phyloP scores from a whole-genome alignment of 2,329 filamentous ascomycete genomes.

The Rutstroemia sydowiana region DNA sequence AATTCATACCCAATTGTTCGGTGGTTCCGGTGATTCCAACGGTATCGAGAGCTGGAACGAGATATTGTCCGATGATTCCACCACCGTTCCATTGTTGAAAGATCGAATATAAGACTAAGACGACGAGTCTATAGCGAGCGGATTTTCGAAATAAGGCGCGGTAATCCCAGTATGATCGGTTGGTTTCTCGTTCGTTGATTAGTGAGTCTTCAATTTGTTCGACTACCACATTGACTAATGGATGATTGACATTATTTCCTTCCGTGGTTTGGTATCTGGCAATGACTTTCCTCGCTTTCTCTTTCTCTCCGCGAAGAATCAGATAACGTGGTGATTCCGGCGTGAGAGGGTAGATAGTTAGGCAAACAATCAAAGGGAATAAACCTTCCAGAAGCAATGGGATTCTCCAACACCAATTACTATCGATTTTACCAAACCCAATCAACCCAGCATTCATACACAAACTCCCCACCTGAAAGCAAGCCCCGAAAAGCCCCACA shows the following conservation, averaged over 20 bases:
- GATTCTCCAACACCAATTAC: constrained; percentile 23
- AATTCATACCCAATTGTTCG: constrained; percentile 19
- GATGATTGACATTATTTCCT: constrained; percentile 25
- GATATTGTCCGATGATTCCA: constrained; percentile 24
- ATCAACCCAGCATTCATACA: constrained; percentile 34
- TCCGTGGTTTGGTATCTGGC: constrained; percentile 39
- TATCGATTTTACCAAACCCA: constrained; percentile 25
- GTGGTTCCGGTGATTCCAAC: constrained; percentile 17
- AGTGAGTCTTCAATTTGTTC: constrained; percentile 28
- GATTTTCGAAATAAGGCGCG: constrained; percentile 39
- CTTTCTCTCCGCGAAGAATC: constrained; percentile 29
- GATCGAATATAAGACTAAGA: constrained; percentile 37
- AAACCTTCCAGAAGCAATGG: constrained; percentile 29
- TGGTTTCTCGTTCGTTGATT: constrained; percentile 13
- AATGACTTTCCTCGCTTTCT: constrained; percentile 33
- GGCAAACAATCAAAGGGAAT: constrained; percentile 29
- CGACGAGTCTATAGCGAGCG: constrained; percentile 37
- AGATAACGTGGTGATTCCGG: constrained; percentile 33
- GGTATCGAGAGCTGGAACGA: constrained; percentile 18
- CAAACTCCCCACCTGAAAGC: constrained; percentile 36
- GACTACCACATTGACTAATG: constrained; percentile 21
- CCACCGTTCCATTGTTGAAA: constrained; percentile 24
- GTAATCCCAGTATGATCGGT: constrained; percentile 38
- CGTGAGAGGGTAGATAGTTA: constrained; percentile 24
- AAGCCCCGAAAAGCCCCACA: constrained; percentile 40